A percentile compares a stretch with the other conserved stretches of the same genome.
Conservation (phyloP, 2,329 filamentous ascomycete genomes). For the Colletotrichum sp. region DNA sequence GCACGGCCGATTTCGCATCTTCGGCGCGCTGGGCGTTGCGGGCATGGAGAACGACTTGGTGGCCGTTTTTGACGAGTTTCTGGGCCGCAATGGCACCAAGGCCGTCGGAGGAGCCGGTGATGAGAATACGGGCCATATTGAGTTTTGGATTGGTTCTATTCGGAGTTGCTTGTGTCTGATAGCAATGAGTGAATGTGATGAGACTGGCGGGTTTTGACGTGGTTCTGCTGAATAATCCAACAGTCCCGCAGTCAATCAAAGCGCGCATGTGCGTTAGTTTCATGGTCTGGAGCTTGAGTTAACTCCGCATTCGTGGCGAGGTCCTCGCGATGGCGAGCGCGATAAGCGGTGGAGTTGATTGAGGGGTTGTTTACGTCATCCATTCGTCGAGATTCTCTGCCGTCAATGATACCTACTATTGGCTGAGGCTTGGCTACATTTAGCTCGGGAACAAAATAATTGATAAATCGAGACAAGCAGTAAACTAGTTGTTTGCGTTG, state of each 20-base stretch:
- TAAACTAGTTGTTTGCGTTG: not conserved
- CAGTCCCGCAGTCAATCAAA: not conserved
- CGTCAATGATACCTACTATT: not conserved
- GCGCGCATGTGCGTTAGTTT: not conserved
- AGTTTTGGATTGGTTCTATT: not conserved
- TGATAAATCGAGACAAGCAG: not conserved
- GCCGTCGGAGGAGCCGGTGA: constrained; percentile 64
- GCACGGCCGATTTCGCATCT: constrained; percentile 51
- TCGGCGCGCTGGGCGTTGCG: constrained; percentile 58
- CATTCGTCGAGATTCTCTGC: not conserved
- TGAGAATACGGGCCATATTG: constrained; percentile 27
- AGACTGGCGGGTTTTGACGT: not conserved
- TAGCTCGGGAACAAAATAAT: not conserved
- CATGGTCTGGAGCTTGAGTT: not conserved
- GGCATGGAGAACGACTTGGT: constrained; percentile 61
- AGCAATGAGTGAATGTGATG: not conserved
- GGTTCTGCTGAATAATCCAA: not conserved
- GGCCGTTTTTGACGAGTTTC: constrained; percentile 53
- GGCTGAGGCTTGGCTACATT: not conserved
- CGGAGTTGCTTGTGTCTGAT: not conserved
- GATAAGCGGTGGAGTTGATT: not conserved
- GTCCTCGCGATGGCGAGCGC: not conserved
- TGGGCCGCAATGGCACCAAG: constrained; percentile 58
- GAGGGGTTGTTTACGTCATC: not conserved
- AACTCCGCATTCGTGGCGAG: not conserved